Base-by-base conservation (phyloP, 202 grass and related monocot genomes). In the Setaria viridis region DNA sequence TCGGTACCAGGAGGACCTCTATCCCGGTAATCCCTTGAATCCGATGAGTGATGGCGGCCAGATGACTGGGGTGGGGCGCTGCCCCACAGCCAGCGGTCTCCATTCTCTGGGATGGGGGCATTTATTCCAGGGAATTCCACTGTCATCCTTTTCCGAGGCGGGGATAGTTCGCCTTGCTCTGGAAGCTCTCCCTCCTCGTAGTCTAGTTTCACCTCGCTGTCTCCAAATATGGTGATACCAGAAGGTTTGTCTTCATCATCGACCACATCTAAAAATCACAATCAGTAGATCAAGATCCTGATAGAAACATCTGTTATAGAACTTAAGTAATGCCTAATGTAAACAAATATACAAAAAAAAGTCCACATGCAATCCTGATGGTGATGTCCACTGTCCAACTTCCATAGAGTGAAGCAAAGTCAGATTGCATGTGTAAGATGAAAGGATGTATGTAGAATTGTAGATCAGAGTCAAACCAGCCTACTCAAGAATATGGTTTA, bases 61-160 rank as follows among this genome's bases (percentile, higher is more conserved):
- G 74, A 81, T 68, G 78, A 66, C 30, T 78, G 72, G 58, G 89
- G 76, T 2, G 90, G 86, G 41, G 82, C 5, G 45, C 89, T 78
- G 62, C 80, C 89, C 97, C 97, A 99, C 12, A 92, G 90, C 58
- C 85, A 89, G 34, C 63, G 85, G 79, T 99, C 97, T 16, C 91
- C 90, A 0, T 94, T 90, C 62, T 97, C 97, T 77, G 94, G 97
- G 53, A 99, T 83, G 0, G 97, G 94, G 12, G 90, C 94, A 34
- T 99, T 99, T 91, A 99, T 89, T 67, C 97, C 97, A 2, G 94
- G 94, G 80, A 99, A 94, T 55, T 92, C 88, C 58, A 94, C 94
- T 6, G 90, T 93, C 97, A 90, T 91, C 86, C 37, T 91, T 89
- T 55, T 93, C 80, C 57, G 72, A 70, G 83, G 85, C 2, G 91